Evolutionary conservation across 768 basidiomycete genomes (phyloP).

Genomic region (Boletus sp.): DNA sequence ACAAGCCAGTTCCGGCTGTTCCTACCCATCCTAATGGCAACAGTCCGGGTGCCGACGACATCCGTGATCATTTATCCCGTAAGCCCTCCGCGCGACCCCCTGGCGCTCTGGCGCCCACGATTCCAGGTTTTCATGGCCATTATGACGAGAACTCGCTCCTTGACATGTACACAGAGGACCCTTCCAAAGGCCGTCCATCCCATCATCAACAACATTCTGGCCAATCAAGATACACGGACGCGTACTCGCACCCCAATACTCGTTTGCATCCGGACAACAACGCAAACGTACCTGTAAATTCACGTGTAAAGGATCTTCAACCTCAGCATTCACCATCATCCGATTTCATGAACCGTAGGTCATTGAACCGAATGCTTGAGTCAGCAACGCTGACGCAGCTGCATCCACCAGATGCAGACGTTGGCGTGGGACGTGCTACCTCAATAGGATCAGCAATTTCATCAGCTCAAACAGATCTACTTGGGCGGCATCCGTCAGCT

Average conservation of each 20-base stretch:
- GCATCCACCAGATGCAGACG: constrained; percentile 17
- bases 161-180: constrained; percentile 26
- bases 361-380: not conserved
- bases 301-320: constrained; percentile 22
- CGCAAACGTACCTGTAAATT: constrained; percentile 4
- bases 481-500: constrained; percentile 26
- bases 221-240: constrained; percentile 23
- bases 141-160: constrained; percentile 25
- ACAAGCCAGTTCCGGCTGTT: constrained; percentile 33
- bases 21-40: constrained; percentile 17
- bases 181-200: constrained; percentile 12
- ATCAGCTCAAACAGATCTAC: constrained; percentile 23
- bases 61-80: constrained; percentile 19
- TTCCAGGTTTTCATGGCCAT: constrained; percentile 21
- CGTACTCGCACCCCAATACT: constrained; percentile 7
- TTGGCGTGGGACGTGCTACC: constrained; percentile 24
- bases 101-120: constrained; percentile 28
- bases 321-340: constrained; percentile 17
- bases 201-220: constrained; percentile 21
- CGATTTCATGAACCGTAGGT: constrained; percentile 27
- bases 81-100: constrained; percentile 29
- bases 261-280: constrained; percentile 16
- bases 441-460: constrained; percentile 31
- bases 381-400: constrained; percentile 1
- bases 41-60: constrained; percentile 13